Base-by-base conservation (phyloP, 352 stramenopile genomes). In the Pilasporangium apinafurcum region DNA sequence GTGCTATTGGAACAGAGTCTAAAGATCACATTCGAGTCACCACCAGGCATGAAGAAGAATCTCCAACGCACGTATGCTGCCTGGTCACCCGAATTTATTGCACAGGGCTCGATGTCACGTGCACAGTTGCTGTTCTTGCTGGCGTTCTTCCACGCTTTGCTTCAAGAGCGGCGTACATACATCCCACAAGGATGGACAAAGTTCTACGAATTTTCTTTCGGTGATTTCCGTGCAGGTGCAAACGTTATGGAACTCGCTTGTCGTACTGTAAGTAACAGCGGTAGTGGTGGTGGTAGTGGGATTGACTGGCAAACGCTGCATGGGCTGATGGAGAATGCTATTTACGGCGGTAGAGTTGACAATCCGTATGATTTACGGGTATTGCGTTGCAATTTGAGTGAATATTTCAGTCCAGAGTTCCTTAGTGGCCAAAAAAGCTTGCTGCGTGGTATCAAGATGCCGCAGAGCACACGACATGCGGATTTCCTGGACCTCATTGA, bases 101-200 rank as follows among this genome's bases (percentile, higher is more conserved):
- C 24, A 8, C 65, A 62, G 16, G 53, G 69, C 3, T 55, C 59
- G 2, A 17, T 53, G 1, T 44, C 62, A 12, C 62, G 82, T 14
- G 76, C 78, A 0, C 82, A 94, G 30, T 35, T 94, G 14, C 63
- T 94, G 9, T 97, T 97, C 41, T 40, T 96, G 34, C 56, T 98
- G 37, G 83, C 87, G 0, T 90, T 86, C 39, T 93, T 98, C 54
- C 92, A 98, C 44, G 85, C 83, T 20, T 40, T 93, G 8, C 49
- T 92, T 3, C 81, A 93, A 26, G 81, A 93, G 37, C 53, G 81
- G 18, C 67, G 87, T n/a, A 98, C 78, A 20, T 98, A 96, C 53
- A 95, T 97, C 31, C 94, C 91, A 4, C 92, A 98, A 56, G 93
- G 94, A 17, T 98, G 93, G 93, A 97, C 90, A 20, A 98, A 97